Evolutionary conservation across 1,139 yeast species (phyloP).

Genomic region (Lodderomyces beijingensis): DNA sequence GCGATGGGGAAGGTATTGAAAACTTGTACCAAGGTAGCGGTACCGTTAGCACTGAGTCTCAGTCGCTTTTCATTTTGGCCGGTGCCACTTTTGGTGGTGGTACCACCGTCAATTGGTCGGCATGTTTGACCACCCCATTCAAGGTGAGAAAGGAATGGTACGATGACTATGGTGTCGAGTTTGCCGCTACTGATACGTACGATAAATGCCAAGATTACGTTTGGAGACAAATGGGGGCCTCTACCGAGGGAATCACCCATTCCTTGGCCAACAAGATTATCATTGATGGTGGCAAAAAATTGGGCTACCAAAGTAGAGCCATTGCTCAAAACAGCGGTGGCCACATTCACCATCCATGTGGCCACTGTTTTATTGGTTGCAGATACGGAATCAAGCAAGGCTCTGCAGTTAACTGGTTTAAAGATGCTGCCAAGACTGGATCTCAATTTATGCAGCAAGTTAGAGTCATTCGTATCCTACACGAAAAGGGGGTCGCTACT

Average conservation of each 20-base stretch:
- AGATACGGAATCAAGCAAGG: conserved; percentile 55
- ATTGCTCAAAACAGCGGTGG: conserved; percentile 51
- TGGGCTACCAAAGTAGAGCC: conserved; percentile 40
- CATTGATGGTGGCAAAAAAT: conserved; percentile 43
- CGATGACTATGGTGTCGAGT: conserved; percentile 43
- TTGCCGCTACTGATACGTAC: conserved; percentile 42
- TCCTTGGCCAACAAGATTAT: conserved; percentile 45
- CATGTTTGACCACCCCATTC: conserved; percentile 50
- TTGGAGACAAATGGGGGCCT: conserved; percentile 49
- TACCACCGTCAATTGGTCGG: conserved; percentile 61
- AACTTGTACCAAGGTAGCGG: conserved; percentile 44
- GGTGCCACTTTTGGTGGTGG: conserved; percentile 63
- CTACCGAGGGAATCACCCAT: conserved; percentile 38
- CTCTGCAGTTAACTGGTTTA: conserved; percentile 48
- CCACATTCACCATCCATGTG: conserved; percentile 46
- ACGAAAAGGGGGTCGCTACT: conserved; percentile 39
- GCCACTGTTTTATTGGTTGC: conserved; percentile 53
- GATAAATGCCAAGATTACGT: conserved; percentile 49
- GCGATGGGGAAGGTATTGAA: conserved; percentile 35
- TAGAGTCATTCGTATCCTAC: conserved; percentile 36
- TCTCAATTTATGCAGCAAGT: conserved; percentile 48
- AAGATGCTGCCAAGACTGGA: conserved; percentile 48
- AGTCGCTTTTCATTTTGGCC: conserved; percentile 41
- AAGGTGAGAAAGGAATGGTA: conserved; percentile 56
- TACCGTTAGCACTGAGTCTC: conserved; percentile 26